These are phyloP conservation scores for Pisolithus sp. DNA, from an alignment of 768 basidiomycete genomes.

Conservation along the genomic window DNA sequence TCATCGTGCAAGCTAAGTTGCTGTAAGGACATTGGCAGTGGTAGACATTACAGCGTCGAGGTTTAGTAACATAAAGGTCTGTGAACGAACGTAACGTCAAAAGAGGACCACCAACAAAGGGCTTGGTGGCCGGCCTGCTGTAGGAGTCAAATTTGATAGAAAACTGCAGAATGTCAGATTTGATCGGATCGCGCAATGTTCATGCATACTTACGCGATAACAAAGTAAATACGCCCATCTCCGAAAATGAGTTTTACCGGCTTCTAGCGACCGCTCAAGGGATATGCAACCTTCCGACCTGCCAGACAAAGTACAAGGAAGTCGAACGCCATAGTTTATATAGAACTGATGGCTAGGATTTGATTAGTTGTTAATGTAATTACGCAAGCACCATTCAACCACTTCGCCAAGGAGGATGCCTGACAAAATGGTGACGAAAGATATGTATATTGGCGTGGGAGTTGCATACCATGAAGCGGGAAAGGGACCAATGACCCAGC, in stretches of 20 bases:
- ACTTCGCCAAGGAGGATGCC: conserved; percentile 56
- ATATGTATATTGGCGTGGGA: background rate
- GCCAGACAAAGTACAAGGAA: conserved; percentile 56
- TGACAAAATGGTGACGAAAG: conserved; percentile 14
- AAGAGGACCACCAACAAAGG: too few species aligned
- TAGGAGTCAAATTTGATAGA: conserved; percentile 59
- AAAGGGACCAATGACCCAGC: conserved; percentile 69
- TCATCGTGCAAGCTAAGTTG: conserved; percentile 61
- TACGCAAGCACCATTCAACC: conserved; percentile 46
- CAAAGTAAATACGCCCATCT: conserved; percentile 69
- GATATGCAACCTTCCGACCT: conserved; percentile 50
- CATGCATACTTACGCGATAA: conserved; percentile 51
- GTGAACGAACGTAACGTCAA: background rate
- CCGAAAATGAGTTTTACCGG: conserved; percentile 61
- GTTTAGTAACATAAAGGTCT: conserved; percentile 61
- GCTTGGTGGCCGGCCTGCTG: conserved; percentile 19
- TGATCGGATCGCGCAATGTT: conserved; percentile 1
- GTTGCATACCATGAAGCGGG: conserved; percentile 50
- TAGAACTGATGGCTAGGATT: conserved; percentile 59
- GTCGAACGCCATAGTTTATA: conserved; percentile 72
- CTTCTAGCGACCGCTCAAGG: conserved; percentile 41
- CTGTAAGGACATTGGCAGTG: conserved; percentile 68
- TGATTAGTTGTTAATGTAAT: conserved; percentile 55
- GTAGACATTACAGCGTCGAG: conserved; percentile 69
- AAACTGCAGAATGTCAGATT: conserved; percentile 37